Evolutionary conservation across 768 basidiomycete genomes (phyloP), one percentile per base, ranked within the genome.

Genomic region (Jaapia argillacea): DNA sequence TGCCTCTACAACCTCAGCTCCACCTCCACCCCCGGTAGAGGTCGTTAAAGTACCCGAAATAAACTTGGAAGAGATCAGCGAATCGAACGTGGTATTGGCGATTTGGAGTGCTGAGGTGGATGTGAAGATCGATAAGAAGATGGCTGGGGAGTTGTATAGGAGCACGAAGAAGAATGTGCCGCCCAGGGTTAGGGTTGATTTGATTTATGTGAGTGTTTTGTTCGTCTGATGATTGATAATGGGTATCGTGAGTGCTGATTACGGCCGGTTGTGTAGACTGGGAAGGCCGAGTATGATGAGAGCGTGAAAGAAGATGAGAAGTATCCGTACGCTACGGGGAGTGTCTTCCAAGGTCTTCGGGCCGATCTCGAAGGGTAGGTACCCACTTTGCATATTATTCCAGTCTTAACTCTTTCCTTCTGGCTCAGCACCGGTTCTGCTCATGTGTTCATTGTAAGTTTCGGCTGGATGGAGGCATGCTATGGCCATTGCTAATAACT

Each of bases 101-200:
- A 72, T 85, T 35, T 85, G 79, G 54, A 71, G 79, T 6, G 82
- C 80, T 2, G 70, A 79, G 27, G 72, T 86, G 12, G 70, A 71
- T 36, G 81, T 88, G 16, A 69, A 62, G 35, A 58, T 87, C 14
- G 77, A 77, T 48, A 71, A 75, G 59, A 85, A 82, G 54, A 64
- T 84, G 39, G 67, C 75, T 2, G 59, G 66, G 6, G 94, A 97
- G 59, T 66, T 98, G 25, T 74, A 85, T 46, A 71, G 94, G 46
- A 87, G 90, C 1, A 99, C 93, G 7, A 97, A 97, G 74, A 99
- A 99, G 69, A 81, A 86, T 43, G 85, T 89, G 0, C 94, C 94
- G 0, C 65, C 63, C 4, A 74, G 67, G 41, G 74, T 92, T 57
- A 79, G 71, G 44, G 85, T 86, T 43, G 78, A 85, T 51, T 69